Base-by-base conservation (phyloP, 129 eudicot genomes). In the Chrysanthemum makinoi region DNA sequence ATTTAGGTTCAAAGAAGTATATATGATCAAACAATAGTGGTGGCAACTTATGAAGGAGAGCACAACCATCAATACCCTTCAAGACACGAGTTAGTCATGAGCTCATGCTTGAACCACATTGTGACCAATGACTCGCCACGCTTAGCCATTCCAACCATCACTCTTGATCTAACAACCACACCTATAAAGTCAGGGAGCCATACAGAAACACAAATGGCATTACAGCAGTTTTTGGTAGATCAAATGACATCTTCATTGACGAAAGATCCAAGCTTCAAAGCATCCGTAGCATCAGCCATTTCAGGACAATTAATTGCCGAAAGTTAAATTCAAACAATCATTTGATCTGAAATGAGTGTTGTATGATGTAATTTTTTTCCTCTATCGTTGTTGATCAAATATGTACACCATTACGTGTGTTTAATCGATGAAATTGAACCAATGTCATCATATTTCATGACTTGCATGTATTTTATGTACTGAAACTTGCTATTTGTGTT, bases 21-120 rank as follows among this genome's bases (percentile, higher is more conserved):
- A 12, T 91, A 91, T 68, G 97, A 91, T 79, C 95, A 86, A 74
- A 81, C 97, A 18, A 72, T 91, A 15, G 65, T 88, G 68, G 97
- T 91, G 3, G 95, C 97, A 62, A 91, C 97, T 50, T 91, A 91
- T 53, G 97, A 91, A 82, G 95, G 97, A 28, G 97, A 91, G 47
- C 97, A 91, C 89, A 91, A 91, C 75, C 95, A 91, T 63, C 82
- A 95, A 66, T 70, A 73, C 65, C 87, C 83, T 19, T 55, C 89
- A 2, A 86, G 72, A 75, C 57, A 14, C 1, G 85, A 90, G 74
- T 62, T 77, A 24, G 19, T 39, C 46, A 39, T 66, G 26, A 60
- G 64, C 14, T 64, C 91, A 9, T 69, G 81, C 1, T 67, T 86
- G 57, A 85, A 70, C 73, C 75, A 74, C 7, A 62, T 62, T 33